Base-by-base conservation (phyloP, 371 early-diverging fungal species). In the Chytridium lagenaria region DNA sequence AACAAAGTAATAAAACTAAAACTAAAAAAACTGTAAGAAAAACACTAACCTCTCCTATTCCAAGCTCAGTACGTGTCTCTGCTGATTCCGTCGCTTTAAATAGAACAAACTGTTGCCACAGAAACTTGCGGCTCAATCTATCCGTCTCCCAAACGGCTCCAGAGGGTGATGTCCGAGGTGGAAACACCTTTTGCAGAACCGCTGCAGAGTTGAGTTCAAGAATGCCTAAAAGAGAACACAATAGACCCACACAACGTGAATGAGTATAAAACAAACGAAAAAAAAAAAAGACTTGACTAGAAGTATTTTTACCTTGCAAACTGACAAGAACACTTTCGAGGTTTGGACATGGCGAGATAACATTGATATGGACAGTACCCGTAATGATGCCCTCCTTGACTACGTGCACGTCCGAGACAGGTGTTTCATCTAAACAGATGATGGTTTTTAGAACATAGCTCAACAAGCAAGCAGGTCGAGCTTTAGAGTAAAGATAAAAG, bases 341-440 rank as follows among this genome's bases (percentile, higher is more conserved):
- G 36, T 61, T 34, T 10, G 61, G 61, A 34, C 30, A 34, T 7
- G 61, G 61, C 61, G 16, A 28, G 2, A 61, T 7, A 10, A 61
- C 37, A 3, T 7, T 61, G 7, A 61, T 15, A 26, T 34, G 10
- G 34, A 61, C 61, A 22, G 61, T 61, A 7, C 61, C 61, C 5
- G 36, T 12, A 23, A 61, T 61, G 61, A 61, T 34, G 61, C 61
- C 61, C 34, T 61, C 61, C 5, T 34, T 28, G 34, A 61, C 61
- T 5, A 61, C 36, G 34, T 61, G 16, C 19, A 34, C n/a, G 23
- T 61, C 36, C 34, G 36, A 61, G 2, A 23, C 7, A 15, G 61
- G 61, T 61, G 61, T 28, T 7, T 61, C 34, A 34, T 61, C 61
- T 61, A 12, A 7, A 44, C 7, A 44, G 44, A 12, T 12, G 44